phyloP scores from a whole-genome alignment of 495 filamentous ascomycete genomes.

The Penicillium roqueforti region DNA sequence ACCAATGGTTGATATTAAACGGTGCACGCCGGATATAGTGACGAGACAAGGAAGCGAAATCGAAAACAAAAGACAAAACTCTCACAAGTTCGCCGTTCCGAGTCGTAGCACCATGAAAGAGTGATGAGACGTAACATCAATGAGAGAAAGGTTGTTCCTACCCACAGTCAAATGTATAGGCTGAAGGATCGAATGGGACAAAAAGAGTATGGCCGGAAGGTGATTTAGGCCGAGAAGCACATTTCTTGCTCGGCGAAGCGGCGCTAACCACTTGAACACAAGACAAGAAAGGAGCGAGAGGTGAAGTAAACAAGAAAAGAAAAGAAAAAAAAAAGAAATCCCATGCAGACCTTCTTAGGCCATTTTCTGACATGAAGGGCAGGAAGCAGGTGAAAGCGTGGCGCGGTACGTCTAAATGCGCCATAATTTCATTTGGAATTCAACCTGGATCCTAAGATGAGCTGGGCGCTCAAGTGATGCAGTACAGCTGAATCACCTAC shows the following conservation, averaged over 20 bases:
- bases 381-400: constrained; percentile 20
- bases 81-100: constrained; percentile 41
- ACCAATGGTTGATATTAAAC: constrained; percentile 40
- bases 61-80: constrained; percentile 26
- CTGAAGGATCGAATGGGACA: constrained; percentile 28
- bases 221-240: constrained; percentile 11
- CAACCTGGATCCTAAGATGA: constrained; percentile 36
- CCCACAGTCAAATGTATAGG: constrained; percentile 22
- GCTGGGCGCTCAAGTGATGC: constrained; percentile 17
- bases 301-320: constrained; percentile 17
- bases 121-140: constrained; percentile 37
- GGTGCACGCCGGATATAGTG: constrained; percentile 32
- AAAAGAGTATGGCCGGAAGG: constrained; percentile 14
- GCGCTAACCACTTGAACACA: background rate
- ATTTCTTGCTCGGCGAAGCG: constrained; percentile 9
- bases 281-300: constrained; percentile 9
- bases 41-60: constrained; percentile 23
- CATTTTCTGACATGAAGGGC: constrained; percentile 29
- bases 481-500: constrained; percentile 47
- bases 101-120: constrained; percentile 47
- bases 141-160: constrained; percentile 30
- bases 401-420: constrained; percentile 17
- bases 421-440: constrained; percentile 20
- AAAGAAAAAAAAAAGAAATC: constrained; percentile 28
- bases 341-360: constrained; percentile 26